Evolutionary conservation across 805 yeast species (phyloP), one percentile per base, ranked within the genome.

Genomic region (Hanseniaspora occidentalis): DNA sequence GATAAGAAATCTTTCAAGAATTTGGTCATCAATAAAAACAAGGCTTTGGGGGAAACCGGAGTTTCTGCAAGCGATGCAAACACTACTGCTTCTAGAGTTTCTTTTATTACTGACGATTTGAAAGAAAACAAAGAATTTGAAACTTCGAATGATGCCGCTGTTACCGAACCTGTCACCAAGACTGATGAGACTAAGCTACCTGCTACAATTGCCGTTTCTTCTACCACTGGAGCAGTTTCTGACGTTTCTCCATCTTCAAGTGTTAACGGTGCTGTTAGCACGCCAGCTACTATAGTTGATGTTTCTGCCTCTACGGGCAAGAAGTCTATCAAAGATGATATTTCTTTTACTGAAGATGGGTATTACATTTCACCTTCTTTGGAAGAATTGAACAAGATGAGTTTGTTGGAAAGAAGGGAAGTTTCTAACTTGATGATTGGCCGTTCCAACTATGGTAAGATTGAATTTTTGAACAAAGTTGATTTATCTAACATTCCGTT

Each of bases 341-440:
- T 65, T 35, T 64, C 71, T 34, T 66, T 67, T 22, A 74, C 79
- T 39, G 77, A 76, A 11, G 73, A 81, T 37, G 95, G 88, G 5
- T 92, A 88, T 61, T 92, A 92, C 84, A 79, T 78, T 40, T 73
- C 83, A 5, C 98, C 98, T 14, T 66, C 85, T 2, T 53, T 79
- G 29, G 71, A 76, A 4, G 77, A 77, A 37, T 63, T 92, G 39
- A 69, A 71, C 41, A 60, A 66, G 14, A 67, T 73, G 69, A 58
- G 84, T 0, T 65, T 83, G 29, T 61, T 75, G 8, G 79, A 84
- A 45, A 69, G 85, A 38, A 75, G 80, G 41, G 52, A 70, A 5
- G 80, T 92, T 19, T 50, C 67, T 14, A 67, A 76, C 40, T 77
- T 88, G 55, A 71, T 71, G 13, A 75, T 92, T 44, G 98, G 97